These are phyloP conservation scores for Cercospora beticola DNA, from an alignment of 2,329 filamentous ascomycete species.

Conservation along the genomic window DNA sequence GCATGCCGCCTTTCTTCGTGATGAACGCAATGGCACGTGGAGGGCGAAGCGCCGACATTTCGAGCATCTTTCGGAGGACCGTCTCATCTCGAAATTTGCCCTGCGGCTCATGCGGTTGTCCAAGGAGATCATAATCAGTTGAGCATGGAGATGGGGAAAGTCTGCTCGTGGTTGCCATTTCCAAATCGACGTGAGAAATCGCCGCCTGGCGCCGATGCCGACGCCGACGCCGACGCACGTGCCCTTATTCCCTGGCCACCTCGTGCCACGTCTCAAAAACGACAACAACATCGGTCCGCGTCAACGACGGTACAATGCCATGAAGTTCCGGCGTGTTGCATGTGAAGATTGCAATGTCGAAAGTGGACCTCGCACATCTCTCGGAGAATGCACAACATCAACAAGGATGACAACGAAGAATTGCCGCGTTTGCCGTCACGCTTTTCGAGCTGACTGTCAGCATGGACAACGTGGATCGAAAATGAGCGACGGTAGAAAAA, in stretches of 20 bases:
- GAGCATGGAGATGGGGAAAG: not conserved
- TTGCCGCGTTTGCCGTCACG: slow-evolving; percentile 2
- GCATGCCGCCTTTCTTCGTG: not conserved
- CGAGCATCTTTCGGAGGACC: not conserved
- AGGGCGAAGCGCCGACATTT: not conserved
- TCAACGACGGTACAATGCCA: not conserved
- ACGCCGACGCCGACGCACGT: not conserved
- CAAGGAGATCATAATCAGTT: not conserved
- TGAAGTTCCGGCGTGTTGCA: not conserved
- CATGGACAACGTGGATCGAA: not conserved
- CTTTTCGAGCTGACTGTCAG: not conserved
- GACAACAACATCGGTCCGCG: not conserved
- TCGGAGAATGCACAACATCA: not conserved
- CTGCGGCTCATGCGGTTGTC: not conserved
- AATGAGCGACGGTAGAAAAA: not conserved
- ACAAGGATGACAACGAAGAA: not conserved
- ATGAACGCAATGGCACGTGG: not conserved
- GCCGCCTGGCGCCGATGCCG: not conserved
- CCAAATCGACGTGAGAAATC: not conserved
- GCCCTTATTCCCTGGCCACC: not conserved
- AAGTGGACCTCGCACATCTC: not conserved
- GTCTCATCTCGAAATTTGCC: not conserved
- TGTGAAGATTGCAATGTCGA: not conserved
- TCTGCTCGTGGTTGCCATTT: not conserved
- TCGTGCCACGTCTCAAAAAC: not conserved